Evolutionary conservation across 1,284 basidiomycete genomes (phyloP).

Genomic region (Pseudomicrostroma phylloplanum): DNA sequence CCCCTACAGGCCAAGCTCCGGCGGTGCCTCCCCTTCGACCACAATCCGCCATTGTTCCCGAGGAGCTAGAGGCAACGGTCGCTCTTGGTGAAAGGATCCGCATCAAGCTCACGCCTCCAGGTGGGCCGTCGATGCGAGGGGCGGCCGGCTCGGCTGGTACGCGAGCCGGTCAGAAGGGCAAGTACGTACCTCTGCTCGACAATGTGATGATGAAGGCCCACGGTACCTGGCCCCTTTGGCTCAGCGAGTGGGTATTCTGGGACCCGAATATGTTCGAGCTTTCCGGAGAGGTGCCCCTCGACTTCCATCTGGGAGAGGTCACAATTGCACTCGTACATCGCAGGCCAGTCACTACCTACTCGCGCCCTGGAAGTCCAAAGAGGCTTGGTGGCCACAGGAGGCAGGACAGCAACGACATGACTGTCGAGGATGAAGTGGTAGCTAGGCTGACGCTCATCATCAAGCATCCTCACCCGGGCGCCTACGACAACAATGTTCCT

Average conservation of each 20-base stretch:
- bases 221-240: conserved; percentile 20
- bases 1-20: neutral
- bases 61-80: conserved; percentile 2
- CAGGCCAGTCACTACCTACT: neutral
- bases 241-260: conserved; percentile 42
- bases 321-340: conserved; percentile 23
- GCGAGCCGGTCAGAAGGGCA: conserved; percentile 24
- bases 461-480: conserved; percentile 9
- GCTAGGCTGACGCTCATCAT: conserved; percentile 24
- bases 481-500: neutral
- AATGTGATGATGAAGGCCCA: conserved; percentile 39
- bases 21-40: neutral
- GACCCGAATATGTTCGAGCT: conserved; percentile 35
- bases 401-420: conserved; percentile 18
- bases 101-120: conserved; percentile 28
- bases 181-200: conserved; percentile 32
- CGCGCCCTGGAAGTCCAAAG: neutral
- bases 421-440: conserved; percentile 26
- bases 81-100: conserved; percentile 27
- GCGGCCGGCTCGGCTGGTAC: conserved; percentile 39
- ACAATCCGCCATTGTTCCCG: neutral
- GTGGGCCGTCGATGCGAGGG: conserved; percentile 22
- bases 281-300: conserved; percentile 30
- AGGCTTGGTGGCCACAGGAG: neutral
- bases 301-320: conserved; percentile 22